Evolutionary conservation across 2,329 filamentous ascomycete species (phyloP).

Genomic region (Blumeria hordei): DNA sequence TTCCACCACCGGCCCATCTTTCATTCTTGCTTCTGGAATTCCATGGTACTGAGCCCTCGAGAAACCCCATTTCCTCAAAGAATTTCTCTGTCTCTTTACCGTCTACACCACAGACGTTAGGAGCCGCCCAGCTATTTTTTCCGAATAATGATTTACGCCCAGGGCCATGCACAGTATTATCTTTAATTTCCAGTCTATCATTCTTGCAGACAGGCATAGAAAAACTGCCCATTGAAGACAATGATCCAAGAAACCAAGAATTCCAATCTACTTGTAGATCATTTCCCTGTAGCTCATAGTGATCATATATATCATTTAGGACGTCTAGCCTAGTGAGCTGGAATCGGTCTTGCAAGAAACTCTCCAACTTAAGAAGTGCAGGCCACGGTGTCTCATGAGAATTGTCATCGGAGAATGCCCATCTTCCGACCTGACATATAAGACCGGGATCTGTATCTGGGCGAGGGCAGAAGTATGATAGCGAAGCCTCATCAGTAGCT

Average conservation of each 20-base stretch:
- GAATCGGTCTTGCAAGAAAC: background rate
- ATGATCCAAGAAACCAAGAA: background rate
- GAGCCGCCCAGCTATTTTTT: background rate
- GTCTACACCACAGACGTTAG: background rate
- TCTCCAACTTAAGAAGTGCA: background rate
- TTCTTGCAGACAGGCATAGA: background rate
- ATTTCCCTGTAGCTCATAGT: background rate
- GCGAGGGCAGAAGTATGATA: background rate
- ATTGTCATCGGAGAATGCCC: background rate
- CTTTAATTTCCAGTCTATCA: background rate
- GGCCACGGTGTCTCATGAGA: background rate
- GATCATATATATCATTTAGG: background rate
- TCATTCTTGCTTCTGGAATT: background rate
- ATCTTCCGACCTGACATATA: background rate
- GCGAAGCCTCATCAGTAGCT: background rate
- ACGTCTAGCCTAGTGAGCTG: background rate
- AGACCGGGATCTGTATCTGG: background rate
- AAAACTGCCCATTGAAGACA: background rate
- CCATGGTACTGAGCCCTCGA: background rate
- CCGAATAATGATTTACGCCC: background rate
- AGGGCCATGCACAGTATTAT: background rate
- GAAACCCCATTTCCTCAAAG: background rate
- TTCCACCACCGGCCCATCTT: background rate
- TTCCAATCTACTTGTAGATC: background rate
- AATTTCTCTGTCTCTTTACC: background rate